Base-by-base conservation (phyloP, 305 asterid species). In the Ilex paraguariensis region DNA sequence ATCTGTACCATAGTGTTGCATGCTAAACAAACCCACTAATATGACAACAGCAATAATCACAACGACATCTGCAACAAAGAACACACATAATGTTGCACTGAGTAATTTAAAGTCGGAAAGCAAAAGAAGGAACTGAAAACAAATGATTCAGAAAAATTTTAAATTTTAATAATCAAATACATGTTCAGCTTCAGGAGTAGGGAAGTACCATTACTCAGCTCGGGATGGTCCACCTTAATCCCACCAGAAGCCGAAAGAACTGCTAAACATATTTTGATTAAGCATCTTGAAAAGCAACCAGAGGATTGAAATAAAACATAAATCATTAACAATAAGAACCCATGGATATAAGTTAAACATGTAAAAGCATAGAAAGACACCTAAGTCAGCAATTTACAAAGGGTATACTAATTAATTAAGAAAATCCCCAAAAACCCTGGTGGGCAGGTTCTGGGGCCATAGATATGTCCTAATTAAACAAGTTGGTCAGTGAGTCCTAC, bases 181-280 rank as follows among this genome's bases (percentile, higher is more conserved):
- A n/a, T 39, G 48, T 42, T 21, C 28, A 16, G 56, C 21, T 54
- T 8, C 33, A 59, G 48, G 65, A 61, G 71, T 36, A 58, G 58
- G 68, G 59, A 69, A 44, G 73, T 87, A 90, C 97, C 99, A 56
- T 70, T 81, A 75, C 93, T 86, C 95, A 93, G 84, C 74, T 86
- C 76, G 2, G 99, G 99, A 69, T 77, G 84, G 77, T 86, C 90
- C 77, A 93, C 90, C 82, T 77, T 84, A 76, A 93, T 87, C 75
- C 99, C 99, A 5, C 99, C 99, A 13, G 99, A 80, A 67, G 99
- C 99, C 13, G 99, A 93, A 70, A 93, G 97, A 76, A 93, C 99
- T 93, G 90, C 36, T 30, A 70, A 61, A 68, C 15, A 60, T 54
- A 66, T 28, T 28, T 52, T 55, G 17, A 66, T 68, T 32, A 10